phyloP scores from a whole-genome alignment of 2,329 filamentous ascomycete species.

The Myotisia sp. region DNA sequence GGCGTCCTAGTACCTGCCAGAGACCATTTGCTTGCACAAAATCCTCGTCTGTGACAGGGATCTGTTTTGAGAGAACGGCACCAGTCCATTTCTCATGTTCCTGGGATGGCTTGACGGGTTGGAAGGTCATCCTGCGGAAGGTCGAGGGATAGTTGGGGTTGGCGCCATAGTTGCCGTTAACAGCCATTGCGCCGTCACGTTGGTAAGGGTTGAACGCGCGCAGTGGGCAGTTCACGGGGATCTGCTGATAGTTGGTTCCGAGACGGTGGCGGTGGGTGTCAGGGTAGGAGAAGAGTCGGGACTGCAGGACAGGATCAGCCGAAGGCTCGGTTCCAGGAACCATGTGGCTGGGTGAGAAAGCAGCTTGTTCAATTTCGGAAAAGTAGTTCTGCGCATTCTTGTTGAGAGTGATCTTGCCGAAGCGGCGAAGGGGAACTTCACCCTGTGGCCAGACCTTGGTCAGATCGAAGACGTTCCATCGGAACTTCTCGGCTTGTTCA shows the following conservation, averaged over 20 bases:
- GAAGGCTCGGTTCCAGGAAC: conserved; percentile 55
- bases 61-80: conserved; percentile 25
- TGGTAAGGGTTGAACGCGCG: conserved; percentile 50
- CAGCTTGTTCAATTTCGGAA: conserved; percentile 55
- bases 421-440: conserved; percentile 45
- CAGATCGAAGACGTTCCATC: conserved; percentile 53
- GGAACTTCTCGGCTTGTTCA: conserved; percentile 46
- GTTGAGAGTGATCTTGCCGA: conserved; percentile 52
- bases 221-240: conserved; percentile 46
- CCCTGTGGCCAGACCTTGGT: conserved; percentile 56
- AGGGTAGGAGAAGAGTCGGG: conserved; percentile 56
- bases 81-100: conserved; percentile 34
- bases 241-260: conserved; percentile 50
- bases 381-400: conserved; percentile 55
- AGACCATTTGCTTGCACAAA: conserved; percentile 32
- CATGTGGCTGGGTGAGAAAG: conserved; percentile 54
- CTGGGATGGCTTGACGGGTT: conserved; percentile 28
- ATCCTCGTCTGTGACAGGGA: conserved; percentile 32
- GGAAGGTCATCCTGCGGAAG: conserved; percentile 25
- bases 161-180: conserved; percentile 48
- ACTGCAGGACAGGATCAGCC: conserved; percentile 55
- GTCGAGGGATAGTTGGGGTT: conserved; percentile 41
- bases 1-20: conserved; percentile 31
- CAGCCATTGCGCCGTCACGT: conserved; percentile 57
- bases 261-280: conserved; percentile 53